Evolutionary conservation across 176 grass and related monocot genomes (phyloP).

Genomic region (Oropetium thomaeum): DNA sequence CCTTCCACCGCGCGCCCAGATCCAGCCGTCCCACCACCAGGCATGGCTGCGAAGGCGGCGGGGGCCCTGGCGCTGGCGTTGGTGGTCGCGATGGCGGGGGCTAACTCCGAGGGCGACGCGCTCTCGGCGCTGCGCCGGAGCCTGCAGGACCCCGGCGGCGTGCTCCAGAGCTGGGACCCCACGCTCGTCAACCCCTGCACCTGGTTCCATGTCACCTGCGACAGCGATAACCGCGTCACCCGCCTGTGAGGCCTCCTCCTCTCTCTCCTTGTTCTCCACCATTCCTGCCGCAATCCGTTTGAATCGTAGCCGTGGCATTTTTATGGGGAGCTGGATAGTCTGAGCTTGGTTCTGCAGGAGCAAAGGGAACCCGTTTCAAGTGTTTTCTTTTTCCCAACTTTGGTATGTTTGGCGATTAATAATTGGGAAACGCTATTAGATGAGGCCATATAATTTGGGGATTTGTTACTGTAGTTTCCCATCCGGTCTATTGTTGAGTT

Average conservation of each 20-base stretch:
- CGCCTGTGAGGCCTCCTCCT: constrained; percentile 54
- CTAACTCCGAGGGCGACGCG: constrained; percentile 90
- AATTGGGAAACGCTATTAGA: background rate
- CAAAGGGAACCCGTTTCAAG: background rate
- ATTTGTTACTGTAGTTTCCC: background rate
- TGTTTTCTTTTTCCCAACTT: background rate
- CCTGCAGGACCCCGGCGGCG: constrained; percentile 80
- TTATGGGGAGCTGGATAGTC: background rate
- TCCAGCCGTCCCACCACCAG: background rate
- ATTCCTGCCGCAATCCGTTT: background rate
- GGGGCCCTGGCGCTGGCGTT: constrained; percentile 25
- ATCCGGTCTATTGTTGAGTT: background rate
- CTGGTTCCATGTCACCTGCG: constrained; percentile 98
- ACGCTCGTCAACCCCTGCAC: constrained; percentile 96
- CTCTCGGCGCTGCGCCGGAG: constrained; percentile 73
- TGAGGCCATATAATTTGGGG: background rate
- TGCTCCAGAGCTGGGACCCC: constrained; percentile 95
- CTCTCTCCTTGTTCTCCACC: background rate
- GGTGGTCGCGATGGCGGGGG: constrained; percentile 28
- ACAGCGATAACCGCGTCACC: constrained; percentile 67
- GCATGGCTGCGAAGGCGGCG: constrained; percentile 18
- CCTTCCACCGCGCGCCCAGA: constrained; percentile 21
- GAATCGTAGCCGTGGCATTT: background rate
- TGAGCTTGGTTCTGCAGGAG: background rate
- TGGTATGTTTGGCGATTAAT: background rate